Conservation (phyloP, 352 stramenopile species). For the Achlya hypogyna region DNA sequence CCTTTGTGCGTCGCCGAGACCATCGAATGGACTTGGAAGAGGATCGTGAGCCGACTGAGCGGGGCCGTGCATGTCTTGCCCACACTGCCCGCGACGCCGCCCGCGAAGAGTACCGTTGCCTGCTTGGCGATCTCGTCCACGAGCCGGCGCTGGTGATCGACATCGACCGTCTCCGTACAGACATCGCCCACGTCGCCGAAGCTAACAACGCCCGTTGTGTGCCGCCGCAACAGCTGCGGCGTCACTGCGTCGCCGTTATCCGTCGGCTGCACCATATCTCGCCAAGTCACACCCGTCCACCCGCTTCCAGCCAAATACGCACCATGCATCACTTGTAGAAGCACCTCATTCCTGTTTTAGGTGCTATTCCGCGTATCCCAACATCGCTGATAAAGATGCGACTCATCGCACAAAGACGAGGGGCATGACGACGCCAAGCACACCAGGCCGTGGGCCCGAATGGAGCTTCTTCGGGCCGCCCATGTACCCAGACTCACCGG, state of each 20-base stretch:
- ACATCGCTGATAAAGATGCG: no score
- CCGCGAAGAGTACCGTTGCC: constrained; percentile 73
- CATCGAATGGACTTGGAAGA: constrained; percentile 96
- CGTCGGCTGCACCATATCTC: no score
- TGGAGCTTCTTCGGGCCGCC: constrained; percentile 16
- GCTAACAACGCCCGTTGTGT: constrained; percentile 73
- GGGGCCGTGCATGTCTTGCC: constrained; percentile 94
- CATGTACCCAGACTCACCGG: not conserved
- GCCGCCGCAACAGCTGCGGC: constrained; percentile 37
- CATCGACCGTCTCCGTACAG: constrained; percentile 69
- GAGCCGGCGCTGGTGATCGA: constrained; percentile 39
- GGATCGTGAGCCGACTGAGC: constrained; percentile 91
- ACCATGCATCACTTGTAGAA: no score
- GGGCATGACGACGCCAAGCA: not conserved
- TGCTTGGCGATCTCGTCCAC: constrained; percentile 47
- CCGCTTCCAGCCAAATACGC: no score
- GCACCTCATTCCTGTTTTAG: no score
- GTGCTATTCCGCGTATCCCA: no score
- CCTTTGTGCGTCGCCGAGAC: constrained; percentile 83
- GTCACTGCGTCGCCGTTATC: not conserved
- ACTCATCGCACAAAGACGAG: no score
- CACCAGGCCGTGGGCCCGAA: not conserved
- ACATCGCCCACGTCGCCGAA: constrained; percentile 70
- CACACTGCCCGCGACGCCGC: constrained; percentile 90
- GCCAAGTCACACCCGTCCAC: not conserved